Conservation (phyloP, 75 land plant species). For the Larix kaempferi region DNA sequence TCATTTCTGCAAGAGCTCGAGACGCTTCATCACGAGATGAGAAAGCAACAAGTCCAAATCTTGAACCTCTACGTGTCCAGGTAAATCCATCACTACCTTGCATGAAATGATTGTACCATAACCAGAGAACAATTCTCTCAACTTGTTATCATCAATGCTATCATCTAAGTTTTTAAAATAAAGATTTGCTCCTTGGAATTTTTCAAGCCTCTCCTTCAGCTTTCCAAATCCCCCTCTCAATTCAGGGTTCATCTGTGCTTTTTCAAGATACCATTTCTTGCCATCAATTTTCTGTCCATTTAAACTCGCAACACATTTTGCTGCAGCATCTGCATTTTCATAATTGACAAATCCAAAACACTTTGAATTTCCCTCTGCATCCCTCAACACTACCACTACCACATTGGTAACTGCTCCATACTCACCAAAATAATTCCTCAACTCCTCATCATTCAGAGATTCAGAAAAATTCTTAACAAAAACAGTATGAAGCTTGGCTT, state of each 20-base stretch:
- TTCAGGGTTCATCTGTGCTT: conserved; percentile 73
- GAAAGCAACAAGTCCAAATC: conserved; percentile 88
- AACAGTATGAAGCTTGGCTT: too few species aligned
- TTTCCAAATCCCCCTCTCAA: conserved; percentile 54
- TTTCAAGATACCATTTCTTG: conserved; percentile 85
- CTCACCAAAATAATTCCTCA: conserved; percentile 56
- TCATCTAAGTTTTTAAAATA: conserved; percentile 81
- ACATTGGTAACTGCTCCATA: conserved; percentile 68
- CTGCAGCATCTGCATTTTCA: conserved; percentile 90
- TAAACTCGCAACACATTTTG: conserved; percentile 56
- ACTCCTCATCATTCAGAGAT: conserved; percentile 61
- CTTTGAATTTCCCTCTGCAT: conserved; percentile 69
- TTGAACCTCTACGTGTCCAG: conserved; percentile 62
- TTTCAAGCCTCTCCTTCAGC: too few species aligned
- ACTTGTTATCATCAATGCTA: conserved; percentile 62
- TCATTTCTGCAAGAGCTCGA: conserved; percentile 79
- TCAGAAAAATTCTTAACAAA: conserved; percentile 65
- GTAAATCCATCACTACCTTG: conserved; percentile 82
- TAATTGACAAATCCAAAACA: conserved; percentile 87
- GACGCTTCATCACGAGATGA: conserved; percentile 65
- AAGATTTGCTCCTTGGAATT: too few species aligned
- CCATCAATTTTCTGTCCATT: conserved; percentile 72
- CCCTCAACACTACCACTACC: conserved; percentile 80
- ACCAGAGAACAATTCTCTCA: conserved; percentile 60
- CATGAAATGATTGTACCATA: conserved; percentile 79